Base-by-base conservation (phyloP, 2,329 filamentous ascomycete species). In the Coniochaeta pulveracea region DNA sequence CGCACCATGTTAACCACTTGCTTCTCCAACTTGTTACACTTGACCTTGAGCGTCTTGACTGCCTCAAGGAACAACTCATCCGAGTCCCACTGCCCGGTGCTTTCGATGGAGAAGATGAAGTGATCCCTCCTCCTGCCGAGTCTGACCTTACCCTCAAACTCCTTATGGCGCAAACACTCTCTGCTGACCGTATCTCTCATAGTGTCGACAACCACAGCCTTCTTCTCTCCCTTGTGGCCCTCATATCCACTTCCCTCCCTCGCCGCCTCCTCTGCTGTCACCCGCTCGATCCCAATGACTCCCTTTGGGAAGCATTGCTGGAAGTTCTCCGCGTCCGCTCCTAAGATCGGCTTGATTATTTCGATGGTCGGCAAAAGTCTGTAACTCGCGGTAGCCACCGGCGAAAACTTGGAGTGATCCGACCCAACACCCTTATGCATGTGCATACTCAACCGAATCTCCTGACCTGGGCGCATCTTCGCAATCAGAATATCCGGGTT, bases 41-140 rank as follows among this genome's bases (percentile, higher is more conserved):
- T 96, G 47, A 74, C 66, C 64, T 88, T 94, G 41, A 98, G 61
- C 45, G 85, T 66, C 60, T 80, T 82, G 33, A 98, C 72, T 18
- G 85, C 78, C 60, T 96, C 86, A 36, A 98, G 59, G 64, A 98
- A 96, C 43, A 98, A 67, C 58, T 86, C 79, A 48, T 96, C 89
- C 51, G 86, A 94, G 38, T 91, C 80, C 66, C 85, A 93, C 61
- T 98, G 91, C 5, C 91, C 93, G 0, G 85, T 80, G 64, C 88
- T 95, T 66, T 98, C 91, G 22, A 98, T 71, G 35, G 77, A 81
- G 67, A 91, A 98, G 58, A 98, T 96, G 57, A 98, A 98, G 62
- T 98, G 93, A 56, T 98, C 91, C 43, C 86, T 70, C 47, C 86
- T 66, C 35, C 93, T 72, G 26, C 91, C 91, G 19, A 98, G 73